Base-by-base conservation (phyloP, 1,284 basidiomycete species). In the Heliocybe sulcata region DNA sequence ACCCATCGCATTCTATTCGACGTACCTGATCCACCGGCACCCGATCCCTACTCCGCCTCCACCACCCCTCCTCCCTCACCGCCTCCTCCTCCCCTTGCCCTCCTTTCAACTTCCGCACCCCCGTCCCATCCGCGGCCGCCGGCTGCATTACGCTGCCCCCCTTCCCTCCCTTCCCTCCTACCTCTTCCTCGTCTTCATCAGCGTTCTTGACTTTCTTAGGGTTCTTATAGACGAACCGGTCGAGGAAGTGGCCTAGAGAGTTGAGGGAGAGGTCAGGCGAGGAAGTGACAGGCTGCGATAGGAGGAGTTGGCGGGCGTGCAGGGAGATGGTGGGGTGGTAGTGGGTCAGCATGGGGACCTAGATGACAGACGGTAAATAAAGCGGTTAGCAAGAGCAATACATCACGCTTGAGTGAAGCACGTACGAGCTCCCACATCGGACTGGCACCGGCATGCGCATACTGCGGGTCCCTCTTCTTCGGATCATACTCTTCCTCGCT, bases 111-210 rank as follows among this genome's bases (percentile, higher is more conserved):
- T 89, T 85, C 20, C 97, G 87, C 55, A 73, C 80, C 45, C 74
- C 74, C 2, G 83, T 81, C n/a, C 84, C 83, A 16, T 76, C 58
- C 1, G 71, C 68, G 48, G 81, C 80, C 6, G 86, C 83, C n/a
- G 94, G 94, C 72, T 99, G 97, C 97, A 99, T 99, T 58, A 91
- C 90, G 57, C 89, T 92, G 1, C 85, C 79, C 22, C 94, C 90
- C 60, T 87, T 90, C 16, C 8, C 38, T 6, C n/a, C n/a, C n/a
- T n/a, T n/a, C n/a, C 6, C n/a, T n/a, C 38, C 38, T 6, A 20
- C 4, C 12, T n/a, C 38, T 6, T 42, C 38, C 8, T 20, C 38
- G 16, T n/a, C 38, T 16, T 42, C 8, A 2, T n/a, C n/a, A n/a
- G n/a, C n/a, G n/a, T 82, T 72, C 47, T 80, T 83, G 0, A 69